These are phyloP conservation scores for Melaleuca alternifolia DNA, from an alignment of 345 rosid genomes.

Conservation along the genomic window DNA sequence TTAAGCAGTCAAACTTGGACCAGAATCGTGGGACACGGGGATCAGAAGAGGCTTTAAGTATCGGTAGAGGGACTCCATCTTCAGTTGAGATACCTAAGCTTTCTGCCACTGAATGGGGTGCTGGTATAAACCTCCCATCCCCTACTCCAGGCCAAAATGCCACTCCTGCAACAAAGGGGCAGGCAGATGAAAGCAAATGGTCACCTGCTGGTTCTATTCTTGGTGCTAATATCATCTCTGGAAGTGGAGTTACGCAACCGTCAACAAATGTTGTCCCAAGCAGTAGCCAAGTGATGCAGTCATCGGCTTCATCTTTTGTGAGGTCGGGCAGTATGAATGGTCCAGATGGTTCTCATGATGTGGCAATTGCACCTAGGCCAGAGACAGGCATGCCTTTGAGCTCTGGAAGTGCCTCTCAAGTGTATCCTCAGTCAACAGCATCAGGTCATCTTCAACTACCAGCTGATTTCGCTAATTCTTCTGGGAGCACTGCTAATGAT, in stretches of 20 bases:
- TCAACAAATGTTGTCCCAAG: not conserved
- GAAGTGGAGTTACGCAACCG: conserved; percentile 3
- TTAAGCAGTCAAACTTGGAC: conserved; percentile 15
- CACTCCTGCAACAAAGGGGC: conserved; percentile 23
- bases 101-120: conserved; percentile 45
- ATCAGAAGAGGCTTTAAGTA: conserved; percentile 17
- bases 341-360: conserved; percentile 7
- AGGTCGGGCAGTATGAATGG: not conserved
- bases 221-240: conserved; percentile 14
- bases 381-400: conserved; percentile 6
- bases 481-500: conserved; percentile 19
- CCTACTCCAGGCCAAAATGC: conserved; percentile 74
- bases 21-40: conserved; percentile 23
- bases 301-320: not conserved
- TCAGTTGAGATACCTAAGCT: conserved; percentile 42
- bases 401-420: conserved; percentile 21
- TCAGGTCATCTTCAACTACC: conserved; percentile 16
- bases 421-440: conserved; percentile 17
- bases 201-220: conserved; percentile 32
- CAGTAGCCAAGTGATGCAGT: not conserved
- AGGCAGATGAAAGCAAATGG: conserved; percentile 50
- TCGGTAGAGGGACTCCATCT: conserved; percentile 23
- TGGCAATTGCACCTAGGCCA: conserved; percentile 17
- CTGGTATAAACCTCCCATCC: conserved; percentile 72
- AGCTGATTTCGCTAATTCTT: not conserved